phyloP scores from a whole-genome alignment of 306 rosid species.

The Luffa acutangula region DNA sequence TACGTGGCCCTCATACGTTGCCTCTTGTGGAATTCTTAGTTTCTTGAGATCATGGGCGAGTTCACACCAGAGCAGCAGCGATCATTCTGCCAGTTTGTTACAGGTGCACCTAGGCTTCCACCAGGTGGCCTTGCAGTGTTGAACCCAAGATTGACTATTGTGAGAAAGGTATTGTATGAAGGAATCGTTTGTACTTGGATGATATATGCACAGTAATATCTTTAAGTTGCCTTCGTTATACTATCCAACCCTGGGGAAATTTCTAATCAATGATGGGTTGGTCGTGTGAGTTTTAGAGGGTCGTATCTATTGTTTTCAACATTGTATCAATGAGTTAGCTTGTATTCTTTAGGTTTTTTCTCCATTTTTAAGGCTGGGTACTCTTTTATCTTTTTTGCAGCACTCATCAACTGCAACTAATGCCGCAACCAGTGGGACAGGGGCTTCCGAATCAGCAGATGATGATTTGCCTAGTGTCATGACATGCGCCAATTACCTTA shows the following conservation, averaged over 20 bases:
- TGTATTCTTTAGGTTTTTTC: background rate
- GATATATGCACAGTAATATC: background rate
- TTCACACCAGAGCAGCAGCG: slow-evolving; percentile 89
- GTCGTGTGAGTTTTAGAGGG: background rate
- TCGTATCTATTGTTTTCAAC: background rate
- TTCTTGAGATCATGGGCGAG: slow-evolving; percentile 92
- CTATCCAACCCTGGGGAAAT: background rate
- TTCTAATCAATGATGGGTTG: background rate
- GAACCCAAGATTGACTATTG: slow-evolving; percentile 89
- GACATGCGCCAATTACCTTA: slow-evolving; percentile 98
- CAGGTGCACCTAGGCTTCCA: slow-evolving; percentile 95
- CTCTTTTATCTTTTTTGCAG: slow-evolving; percentile 35
- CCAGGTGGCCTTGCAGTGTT: slow-evolving; percentile 93
- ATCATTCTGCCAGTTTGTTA: slow-evolving; percentile 93
- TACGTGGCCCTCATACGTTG: background rate
- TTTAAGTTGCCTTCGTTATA: background rate
- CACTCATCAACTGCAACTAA: slow-evolving; percentile 57
- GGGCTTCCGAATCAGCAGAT: slow-evolving; percentile 74
- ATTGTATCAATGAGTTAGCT: background rate
- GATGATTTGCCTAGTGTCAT: slow-evolving; percentile 98
- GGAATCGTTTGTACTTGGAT: background rate
- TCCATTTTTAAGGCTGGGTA: background rate
- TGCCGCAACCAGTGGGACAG: slow-evolving; percentile 60
- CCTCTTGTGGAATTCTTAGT: slow-evolving; percentile 32
- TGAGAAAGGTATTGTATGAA: slow-evolving; percentile 65